A percentile compares a stretch with the other conserved stretches of the same genome.
phyloP scores from a whole-genome alignment of 495 filamentous ascomycete genomes.

The Podospora comata region DNA sequence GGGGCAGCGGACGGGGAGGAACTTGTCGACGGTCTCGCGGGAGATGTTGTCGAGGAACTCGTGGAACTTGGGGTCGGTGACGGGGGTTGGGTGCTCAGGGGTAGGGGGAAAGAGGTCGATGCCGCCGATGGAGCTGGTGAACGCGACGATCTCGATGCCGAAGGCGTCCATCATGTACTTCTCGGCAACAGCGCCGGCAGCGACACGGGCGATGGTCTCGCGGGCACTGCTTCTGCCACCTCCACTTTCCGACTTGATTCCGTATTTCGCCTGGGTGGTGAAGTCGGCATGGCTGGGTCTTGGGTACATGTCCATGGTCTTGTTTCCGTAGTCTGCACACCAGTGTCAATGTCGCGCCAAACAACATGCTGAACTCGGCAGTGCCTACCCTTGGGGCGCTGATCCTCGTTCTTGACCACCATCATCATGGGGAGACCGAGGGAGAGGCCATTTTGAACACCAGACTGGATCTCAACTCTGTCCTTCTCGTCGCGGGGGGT shows the following conservation, averaged over 20 bases:
- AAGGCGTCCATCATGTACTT: slow-evolving; percentile 82
- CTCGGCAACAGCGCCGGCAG: slow-evolving; percentile 92
- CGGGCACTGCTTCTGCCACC: slow-evolving; percentile 89
- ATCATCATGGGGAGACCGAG: slow-evolving; percentile 90
- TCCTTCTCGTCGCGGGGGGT: slow-evolving; percentile 95
- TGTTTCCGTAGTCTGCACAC: slow-evolving; percentile 73
- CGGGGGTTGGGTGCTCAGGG: slow-evolving; percentile 62
- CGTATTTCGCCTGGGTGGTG: slow-evolving; percentile 97
- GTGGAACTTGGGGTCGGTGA: slow-evolving; percentile 83
- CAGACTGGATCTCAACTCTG: slow-evolving; percentile 85
- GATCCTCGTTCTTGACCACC: slow-evolving; percentile 87
- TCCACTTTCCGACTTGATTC: slow-evolving; percentile 88
- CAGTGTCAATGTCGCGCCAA: slow-evolving; percentile 1
- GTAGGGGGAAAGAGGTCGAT: slow-evolving; percentile 83
- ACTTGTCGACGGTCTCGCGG: slow-evolving; percentile 76
- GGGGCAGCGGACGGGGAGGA: slow-evolving; percentile 84
- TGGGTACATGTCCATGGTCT: slow-evolving; percentile 89
- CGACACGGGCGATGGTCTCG: slow-evolving; percentile 92
- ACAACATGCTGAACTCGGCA: neutral
- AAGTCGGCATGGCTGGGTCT: slow-evolving; percentile 93
- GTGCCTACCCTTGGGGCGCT: slow-evolving; percentile 65
- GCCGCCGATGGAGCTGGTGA: slow-evolving; percentile 79
- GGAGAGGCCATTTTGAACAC: slow-evolving; percentile 88
- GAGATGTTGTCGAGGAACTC: slow-evolving; percentile 68
- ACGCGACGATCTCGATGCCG: slow-evolving; percentile 87